A percentile compares a stretch with the other conserved stretches of the same genome.
Evolutionary conservation across 441 rosid genomes (phyloP).

Genomic region (Lepidium campestre): DNA sequence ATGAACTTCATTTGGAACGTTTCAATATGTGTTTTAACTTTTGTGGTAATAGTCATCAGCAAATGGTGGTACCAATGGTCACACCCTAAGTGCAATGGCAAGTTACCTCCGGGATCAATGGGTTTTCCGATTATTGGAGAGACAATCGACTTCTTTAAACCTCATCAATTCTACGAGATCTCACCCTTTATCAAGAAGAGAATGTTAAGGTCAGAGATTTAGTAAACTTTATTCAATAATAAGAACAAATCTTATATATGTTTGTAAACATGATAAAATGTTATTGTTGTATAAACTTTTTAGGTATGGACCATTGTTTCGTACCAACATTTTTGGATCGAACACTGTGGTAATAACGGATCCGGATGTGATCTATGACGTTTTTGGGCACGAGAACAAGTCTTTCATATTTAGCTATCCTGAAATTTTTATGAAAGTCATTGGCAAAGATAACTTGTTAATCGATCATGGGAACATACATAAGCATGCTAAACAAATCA

Average conservation of each 20-base stretch:
- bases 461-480: background rate
- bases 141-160: constrained; percentile 29
- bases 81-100: constrained; percentile 32
- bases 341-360: constrained; percentile 29
- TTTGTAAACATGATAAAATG: background rate
- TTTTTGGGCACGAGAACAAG: constrained; percentile 7
- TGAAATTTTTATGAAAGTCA: background rate
- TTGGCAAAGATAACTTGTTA: background rate
- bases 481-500: background rate
- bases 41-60: constrained; percentile 10
- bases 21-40: background rate
- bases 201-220: constrained; percentile 19
- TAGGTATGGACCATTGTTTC: constrained; percentile 41
- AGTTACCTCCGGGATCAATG: constrained; percentile 49
- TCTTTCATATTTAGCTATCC: background rate
- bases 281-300: background rate
- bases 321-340: constrained; percentile 33
- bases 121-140: constrained; percentile 50
- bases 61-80: constrained; percentile 31
- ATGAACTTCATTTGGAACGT: background rate
- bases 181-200: constrained; percentile 33
- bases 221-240: background rate
- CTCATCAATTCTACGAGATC: constrained; percentile 26
- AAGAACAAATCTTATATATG: background rate
- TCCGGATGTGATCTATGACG: constrained; percentile 24